Evolutionary conservation across 768 basidiomycete genomes (phyloP).

Genomic region (Mycena venus): DNA sequence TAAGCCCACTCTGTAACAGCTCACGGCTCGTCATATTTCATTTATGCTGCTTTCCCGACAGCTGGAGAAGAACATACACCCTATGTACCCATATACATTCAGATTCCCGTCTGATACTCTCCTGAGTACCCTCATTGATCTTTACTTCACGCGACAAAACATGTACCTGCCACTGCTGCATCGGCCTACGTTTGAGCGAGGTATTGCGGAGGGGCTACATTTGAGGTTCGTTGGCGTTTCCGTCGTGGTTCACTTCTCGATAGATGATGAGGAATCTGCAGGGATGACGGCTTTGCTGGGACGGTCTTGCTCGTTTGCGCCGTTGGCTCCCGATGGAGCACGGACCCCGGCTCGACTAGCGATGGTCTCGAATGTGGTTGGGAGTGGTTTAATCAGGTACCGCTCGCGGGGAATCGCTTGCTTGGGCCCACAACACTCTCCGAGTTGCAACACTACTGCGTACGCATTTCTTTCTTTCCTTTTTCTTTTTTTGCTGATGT

Average conservation of each 20-base stretch:
- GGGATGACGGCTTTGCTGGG: constrained; percentile 65
- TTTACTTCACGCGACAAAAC: constrained; percentile 76
- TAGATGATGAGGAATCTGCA: background rate
- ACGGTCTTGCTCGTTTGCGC: constrained; percentile 81
- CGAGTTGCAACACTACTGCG: constrained; percentile 79
- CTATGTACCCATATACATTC: constrained; percentile 37
- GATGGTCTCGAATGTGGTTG: constrained; percentile 63
- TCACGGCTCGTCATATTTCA: background rate
- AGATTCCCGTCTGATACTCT: constrained; percentile 66
- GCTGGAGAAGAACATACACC: background rate
- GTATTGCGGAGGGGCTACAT: constrained; percentile 64
- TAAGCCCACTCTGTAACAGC: background rate
- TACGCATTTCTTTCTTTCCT: constrained; percentile 42
- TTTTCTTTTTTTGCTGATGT: background rate
- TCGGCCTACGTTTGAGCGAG: constrained; percentile 72
- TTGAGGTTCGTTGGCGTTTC: constrained; percentile 31
- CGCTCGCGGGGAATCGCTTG: constrained; percentile 72
- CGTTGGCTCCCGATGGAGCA: constrained; percentile 67
- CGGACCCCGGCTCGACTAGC: constrained; percentile 57
- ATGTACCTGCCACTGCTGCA: constrained; percentile 78
- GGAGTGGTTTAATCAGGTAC: constrained; percentile 78
- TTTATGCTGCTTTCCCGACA: background rate
- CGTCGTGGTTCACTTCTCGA: background rate
- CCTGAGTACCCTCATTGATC: constrained; percentile 63
- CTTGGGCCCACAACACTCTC: constrained; percentile 74